These are phyloP conservation scores for Colletotrichum nymphaeae DNA, from an alignment of 2,329 filamentous ascomycete species.

Conservation along the genomic window DNA sequence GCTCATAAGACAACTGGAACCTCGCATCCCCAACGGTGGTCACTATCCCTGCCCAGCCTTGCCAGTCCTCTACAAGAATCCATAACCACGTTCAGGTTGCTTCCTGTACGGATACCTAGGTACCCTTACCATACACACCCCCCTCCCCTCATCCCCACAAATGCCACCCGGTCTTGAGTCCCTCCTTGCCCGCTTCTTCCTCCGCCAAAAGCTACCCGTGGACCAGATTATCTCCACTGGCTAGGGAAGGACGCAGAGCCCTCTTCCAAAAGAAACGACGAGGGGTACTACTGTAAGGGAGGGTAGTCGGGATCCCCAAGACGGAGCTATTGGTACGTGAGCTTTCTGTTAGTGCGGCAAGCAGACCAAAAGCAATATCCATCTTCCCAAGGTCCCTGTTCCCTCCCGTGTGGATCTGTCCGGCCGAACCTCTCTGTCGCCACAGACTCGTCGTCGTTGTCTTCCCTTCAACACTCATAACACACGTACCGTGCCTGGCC, in stretches of 20 bases:
- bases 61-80: neutral
- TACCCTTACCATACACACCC: neutral
- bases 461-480: constrained; percentile 27
- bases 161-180: constrained; percentile 31
- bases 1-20: constrained; percentile 37
- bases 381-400: constrained; percentile 30
- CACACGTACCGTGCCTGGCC: constrained; percentile 9
- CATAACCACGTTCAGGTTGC: neutral
- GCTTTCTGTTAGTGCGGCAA: constrained; percentile 37
- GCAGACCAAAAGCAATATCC: constrained; percentile 36
- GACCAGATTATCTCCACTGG: constrained; percentile 16
- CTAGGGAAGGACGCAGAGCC: constrained; percentile 29
- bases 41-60: constrained; percentile 31
- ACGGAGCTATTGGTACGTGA: constrained; percentile 37
- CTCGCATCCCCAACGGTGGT: constrained; percentile 36
- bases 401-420: constrained; percentile 32
- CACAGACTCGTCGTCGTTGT: constrained; percentile 28
- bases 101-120: neutral
- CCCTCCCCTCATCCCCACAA: constrained; percentile 34
- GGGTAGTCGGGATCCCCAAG: constrained; percentile 26
- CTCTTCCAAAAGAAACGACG: constrained; percentile 37
- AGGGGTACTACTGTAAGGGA: constrained; percentile 37
- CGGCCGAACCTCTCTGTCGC: constrained; percentile 27
- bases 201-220: constrained; percentile 33
- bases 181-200: constrained; percentile 24